A percentile compares a stretch with the other conserved stretches of the same genome.
These are phyloP conservation scores for Vigna trinervia DNA, from an alignment of 306 rosid genomes.

Conservation along the genomic window DNA sequence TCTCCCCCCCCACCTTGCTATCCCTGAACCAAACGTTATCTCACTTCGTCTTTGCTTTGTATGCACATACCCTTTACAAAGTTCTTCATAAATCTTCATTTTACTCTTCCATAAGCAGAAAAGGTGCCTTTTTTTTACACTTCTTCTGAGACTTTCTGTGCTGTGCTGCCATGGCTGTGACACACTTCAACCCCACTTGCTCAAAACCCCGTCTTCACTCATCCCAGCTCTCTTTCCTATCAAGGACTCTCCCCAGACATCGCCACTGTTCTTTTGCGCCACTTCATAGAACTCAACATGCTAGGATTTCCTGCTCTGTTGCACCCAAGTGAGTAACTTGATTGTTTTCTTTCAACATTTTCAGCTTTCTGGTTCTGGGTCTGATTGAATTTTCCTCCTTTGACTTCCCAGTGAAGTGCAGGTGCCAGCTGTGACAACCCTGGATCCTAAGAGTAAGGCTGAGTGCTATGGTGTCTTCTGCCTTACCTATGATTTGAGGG, in stretches of 20 bases:
- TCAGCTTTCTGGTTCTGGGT: conserved; percentile 31
- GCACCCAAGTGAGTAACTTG: conserved; percentile 69
- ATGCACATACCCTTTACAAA: conserved; percentile 7
- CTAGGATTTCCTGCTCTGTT: conserved; percentile 74
- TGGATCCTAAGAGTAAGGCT: conserved; percentile 61
- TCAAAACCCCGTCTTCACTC: conserved; percentile 58
- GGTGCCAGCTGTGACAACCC: conserved; percentile 57
- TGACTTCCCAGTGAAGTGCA: conserved; percentile 69
- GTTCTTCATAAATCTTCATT: conserved; percentile 21
- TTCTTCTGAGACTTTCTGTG: conserved; percentile 15
- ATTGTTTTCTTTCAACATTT: background rate
- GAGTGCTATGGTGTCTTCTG: conserved; percentile 94
- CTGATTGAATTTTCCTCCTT: conserved; percentile 15
- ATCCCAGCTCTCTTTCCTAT: conserved; percentile 56
- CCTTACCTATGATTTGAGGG: conserved; percentile 92
- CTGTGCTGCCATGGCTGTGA: conserved; percentile 73
- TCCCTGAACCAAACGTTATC: conserved; percentile 33
- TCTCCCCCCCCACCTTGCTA: conserved; percentile 49
- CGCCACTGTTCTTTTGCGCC: conserved; percentile 54
- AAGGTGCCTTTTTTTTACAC: background rate
- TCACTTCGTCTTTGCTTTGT: background rate
- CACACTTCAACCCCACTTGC: conserved; percentile 64
- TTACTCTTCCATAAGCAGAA: background rate
- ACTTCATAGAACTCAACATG: conserved; percentile 43
- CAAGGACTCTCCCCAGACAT: conserved; percentile 50